Conservation (phyloP, 108 stramenopile species). For the Aurantiochytrium sp. region DNA sequence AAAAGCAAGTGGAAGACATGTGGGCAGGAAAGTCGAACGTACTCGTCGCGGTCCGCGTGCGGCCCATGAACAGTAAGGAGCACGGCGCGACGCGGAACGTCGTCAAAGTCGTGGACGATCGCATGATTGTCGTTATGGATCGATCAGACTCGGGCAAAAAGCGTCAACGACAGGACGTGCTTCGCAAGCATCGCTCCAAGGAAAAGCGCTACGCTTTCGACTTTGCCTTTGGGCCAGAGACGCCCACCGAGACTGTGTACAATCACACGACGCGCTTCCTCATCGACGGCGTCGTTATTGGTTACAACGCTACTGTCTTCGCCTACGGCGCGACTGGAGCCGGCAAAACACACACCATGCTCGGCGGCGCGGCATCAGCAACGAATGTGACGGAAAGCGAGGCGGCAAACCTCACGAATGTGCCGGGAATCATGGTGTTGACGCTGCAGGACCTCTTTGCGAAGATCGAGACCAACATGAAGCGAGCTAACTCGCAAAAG, state of each 20-base stretch:
- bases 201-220: constrained; percentile 61
- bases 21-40: constrained; percentile 53
- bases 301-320: constrained; percentile 54
- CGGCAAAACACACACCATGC: constrained; percentile 62
- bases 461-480: not conserved
- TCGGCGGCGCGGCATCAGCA: constrained; percentile 42
- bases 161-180: constrained; percentile 39
- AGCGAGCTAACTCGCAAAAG: not conserved
- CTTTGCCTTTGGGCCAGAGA: constrained; percentile 42
- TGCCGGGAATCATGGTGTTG: constrained; percentile 50
- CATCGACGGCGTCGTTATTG: constrained; percentile 44
- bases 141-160: constrained; percentile 42
- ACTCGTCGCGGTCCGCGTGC: constrained; percentile 54
- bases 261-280: constrained; percentile 42
- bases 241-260: constrained; percentile 36
- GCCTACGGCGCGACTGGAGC: constrained; percentile 55
- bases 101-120: constrained; percentile 44
- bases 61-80: constrained; percentile 55
- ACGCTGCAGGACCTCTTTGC: constrained; percentile 51
- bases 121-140: constrained; percentile 54
- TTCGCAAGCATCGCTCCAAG: constrained; percentile 37
- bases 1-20: constrained; percentile 35
- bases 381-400: too few species aligned
- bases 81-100: constrained; percentile 39
- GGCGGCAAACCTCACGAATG: too few species aligned